A percentile compares a stretch with the other conserved stretches of the same genome.
phyloP scores from a whole-genome alignment of 163 green algal species.

The Volvox carteri region DNA sequence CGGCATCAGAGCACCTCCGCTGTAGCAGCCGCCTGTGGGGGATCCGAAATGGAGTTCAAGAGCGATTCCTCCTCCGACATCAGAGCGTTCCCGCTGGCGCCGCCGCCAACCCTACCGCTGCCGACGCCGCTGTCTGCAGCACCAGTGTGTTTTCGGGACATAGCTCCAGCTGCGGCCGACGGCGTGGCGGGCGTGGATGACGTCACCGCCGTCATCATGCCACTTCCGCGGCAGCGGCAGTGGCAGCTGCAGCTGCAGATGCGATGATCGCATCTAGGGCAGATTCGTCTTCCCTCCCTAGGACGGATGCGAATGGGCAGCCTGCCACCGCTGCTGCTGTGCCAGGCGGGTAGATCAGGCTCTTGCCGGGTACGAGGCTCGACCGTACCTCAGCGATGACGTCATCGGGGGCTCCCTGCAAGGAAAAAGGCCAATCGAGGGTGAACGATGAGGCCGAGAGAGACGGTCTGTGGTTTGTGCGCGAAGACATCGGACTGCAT shows the following conservation, averaged over 20 bases:
- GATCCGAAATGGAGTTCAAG: no score
- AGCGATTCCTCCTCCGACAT: constrained; percentile 4
- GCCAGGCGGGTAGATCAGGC: constrained; percentile 13
- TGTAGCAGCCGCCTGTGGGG: no score
- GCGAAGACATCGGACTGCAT: no score
- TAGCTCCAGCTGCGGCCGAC: not conserved
- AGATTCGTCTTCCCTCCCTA: not conserved
- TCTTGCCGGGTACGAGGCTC: constrained; percentile 5
- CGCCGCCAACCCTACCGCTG: not conserved
- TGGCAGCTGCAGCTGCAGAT: not conserved
- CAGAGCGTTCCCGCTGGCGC: not conserved
- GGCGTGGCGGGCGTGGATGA: not conserved
- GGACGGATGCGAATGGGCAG: constrained; percentile 13
- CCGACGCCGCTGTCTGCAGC: not conserved
- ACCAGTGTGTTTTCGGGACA: not conserved
- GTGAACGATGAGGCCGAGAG: no score
- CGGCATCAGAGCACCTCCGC: no score
- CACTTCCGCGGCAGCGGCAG: not conserved
- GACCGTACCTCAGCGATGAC: not conserved
- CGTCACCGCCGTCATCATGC: not conserved
- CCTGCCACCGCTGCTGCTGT: not conserved
- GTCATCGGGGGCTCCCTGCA: not conserved
- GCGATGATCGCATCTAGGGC: constrained; percentile 4
- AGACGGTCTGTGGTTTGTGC: no score
- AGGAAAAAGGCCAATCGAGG: no score